A percentile compares a stretch with the other conserved stretches of the same genome.
Evolutionary conservation across 2,329 filamentous ascomycete genomes (phyloP).

Genomic region (Arthroderma sp.): DNA sequence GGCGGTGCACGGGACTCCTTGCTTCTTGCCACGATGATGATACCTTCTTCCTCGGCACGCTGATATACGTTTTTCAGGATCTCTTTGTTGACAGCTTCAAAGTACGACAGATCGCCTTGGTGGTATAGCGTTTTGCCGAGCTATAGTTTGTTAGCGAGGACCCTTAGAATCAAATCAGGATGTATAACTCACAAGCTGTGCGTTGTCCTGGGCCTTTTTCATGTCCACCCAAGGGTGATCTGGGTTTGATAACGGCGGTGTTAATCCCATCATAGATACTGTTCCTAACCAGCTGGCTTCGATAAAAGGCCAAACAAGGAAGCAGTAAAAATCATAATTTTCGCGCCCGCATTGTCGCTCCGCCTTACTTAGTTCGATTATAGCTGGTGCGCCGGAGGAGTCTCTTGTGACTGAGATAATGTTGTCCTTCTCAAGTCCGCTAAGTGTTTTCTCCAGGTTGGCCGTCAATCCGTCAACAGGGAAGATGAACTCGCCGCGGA

Average conservation of each 20-base stretch:
- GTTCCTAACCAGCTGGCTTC: slow-evolving; percentile 88
- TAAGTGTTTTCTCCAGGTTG: slow-evolving; percentile 70
- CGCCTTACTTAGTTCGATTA: slow-evolving; percentile 58
- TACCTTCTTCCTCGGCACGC: slow-evolving; percentile 80
- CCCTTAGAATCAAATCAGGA: neutral
- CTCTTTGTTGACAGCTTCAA: slow-evolving; percentile 97
- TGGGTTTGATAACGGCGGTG: slow-evolving; percentile 50
- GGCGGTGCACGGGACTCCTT: slow-evolving; percentile 38
- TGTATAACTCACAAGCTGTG: slow-evolving; percentile 53
- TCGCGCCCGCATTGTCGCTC: slow-evolving; percentile 73
- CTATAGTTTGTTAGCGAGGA: slow-evolving; percentile 31
- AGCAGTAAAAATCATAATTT: slow-evolving; percentile 98
- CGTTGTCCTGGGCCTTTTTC: slow-evolving; percentile 63
- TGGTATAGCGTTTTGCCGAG: slow-evolving; percentile 95
- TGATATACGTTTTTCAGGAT: slow-evolving; percentile 87
- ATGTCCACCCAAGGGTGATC: slow-evolving; percentile 66
- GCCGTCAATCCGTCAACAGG: slow-evolving; percentile 66
- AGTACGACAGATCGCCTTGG: slow-evolving; percentile 92
- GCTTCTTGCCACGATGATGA: slow-evolving; percentile 58
- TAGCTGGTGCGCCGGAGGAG: slow-evolving; percentile 43
- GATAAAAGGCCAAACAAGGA: slow-evolving; percentile 96
- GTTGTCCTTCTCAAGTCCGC: slow-evolving; percentile 62
- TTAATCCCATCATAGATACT: slow-evolving; percentile 73
- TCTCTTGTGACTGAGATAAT: slow-evolving; percentile 56
- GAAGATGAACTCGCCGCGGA: slow-evolving; percentile 95